Evolutionary conservation across 176 grass and related monocot genomes (phyloP), one percentile per base, ranked within the genome.

Genomic region (Poa annua): DNA sequence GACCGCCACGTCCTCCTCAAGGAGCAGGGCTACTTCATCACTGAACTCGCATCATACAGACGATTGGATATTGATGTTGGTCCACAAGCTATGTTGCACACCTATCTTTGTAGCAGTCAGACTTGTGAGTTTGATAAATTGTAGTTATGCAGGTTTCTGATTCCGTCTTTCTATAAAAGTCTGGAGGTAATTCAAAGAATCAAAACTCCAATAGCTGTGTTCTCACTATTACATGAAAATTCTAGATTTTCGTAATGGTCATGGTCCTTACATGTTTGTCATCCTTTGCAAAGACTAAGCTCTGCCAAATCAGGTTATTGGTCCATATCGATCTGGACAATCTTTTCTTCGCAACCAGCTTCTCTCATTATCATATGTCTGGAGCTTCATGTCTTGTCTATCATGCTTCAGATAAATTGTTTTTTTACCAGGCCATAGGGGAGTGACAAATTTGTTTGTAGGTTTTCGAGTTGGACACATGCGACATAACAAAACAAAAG

Each of bases 321-420:
- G 90, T 97, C 38, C 38, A 39, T 39, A 39, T 39, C 38, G n/a
- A 39, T 39, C 88, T 9, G 92, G 95, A 1, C 92, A 97, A 78
- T 97, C 90, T 56, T 97, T 94, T 77, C 92, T 97, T 77, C 92
- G 94, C 78, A 97, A 97, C 76, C 95, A 94, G 80, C 95, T 94
- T 80, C 95, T 97, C 36, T 89, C 90, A 7, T 59, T 97, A 25
- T 87, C 88, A 64, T 92, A 88, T 38, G 66, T 6, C 32, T 7
- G 3, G 19, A 29, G 3, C 71, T 52, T 64, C 20, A 21, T 6
- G 7, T 70, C 6, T 45, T 75, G 7, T 13, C 48, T 67, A 48
- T 14, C 47, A 39, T 38, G 6, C 16, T 84, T 60, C 3, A 13
- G 49, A 49, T 68, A 44, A 69, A 1, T 22, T 17, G 24, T 26